Evolutionary conservation across 495 filamentous ascomycete species (phyloP), one percentile per base, ranked within the genome.

Genomic region (Jackrogersella multiformis): DNA sequence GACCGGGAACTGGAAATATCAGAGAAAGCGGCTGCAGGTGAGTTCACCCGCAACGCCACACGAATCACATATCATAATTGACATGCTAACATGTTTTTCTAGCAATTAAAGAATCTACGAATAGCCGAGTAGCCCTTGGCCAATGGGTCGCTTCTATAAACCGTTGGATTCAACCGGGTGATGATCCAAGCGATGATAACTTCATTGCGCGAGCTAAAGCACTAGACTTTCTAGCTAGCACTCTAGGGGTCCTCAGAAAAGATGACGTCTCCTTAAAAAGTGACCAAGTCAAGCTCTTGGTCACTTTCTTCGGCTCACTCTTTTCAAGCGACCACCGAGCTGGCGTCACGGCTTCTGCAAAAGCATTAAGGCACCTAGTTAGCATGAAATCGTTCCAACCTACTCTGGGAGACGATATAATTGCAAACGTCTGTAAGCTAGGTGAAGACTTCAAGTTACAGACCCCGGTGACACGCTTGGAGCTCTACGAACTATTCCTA

Each of bases 281-380:
- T 20, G 81, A 83, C 18, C 81, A 82, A 74, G 74, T 82, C 10
- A 67, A 74, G 18, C 69, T 77, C 5, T 71, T 84, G 15, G 74
- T 81, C 7, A 76, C 73, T 45, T 84, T 84, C 75, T 84, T 84
- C 41, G 76, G 78, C 32, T 74, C 80, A 24, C 80, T 84, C 68
- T 82, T 84, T 53, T 80, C 78, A 0, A 79, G 78, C 57, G 81
- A 84, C 54, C 81, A 83, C 69, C 82, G 81, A 34, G 80, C 80
- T 5, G 81, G 81, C 23, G 76, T 84, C 56, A 77, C 77, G 7
- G 79, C 81, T n/a, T 78, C 81, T 3, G 68, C 78, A 24, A 79
- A 81, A 58, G 82, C 81, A 1, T 62, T 84, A n/a, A 74, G 71
- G 5, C 74, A 78, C 8, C 74, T 85, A 24, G 69, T 72, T 54